Percentiles rank a stretch among this genome's conserved stretches.
Conservation (phyloP, 2,329 filamentous ascomycete species). For the Aspergillus carbonarius region DNA sequence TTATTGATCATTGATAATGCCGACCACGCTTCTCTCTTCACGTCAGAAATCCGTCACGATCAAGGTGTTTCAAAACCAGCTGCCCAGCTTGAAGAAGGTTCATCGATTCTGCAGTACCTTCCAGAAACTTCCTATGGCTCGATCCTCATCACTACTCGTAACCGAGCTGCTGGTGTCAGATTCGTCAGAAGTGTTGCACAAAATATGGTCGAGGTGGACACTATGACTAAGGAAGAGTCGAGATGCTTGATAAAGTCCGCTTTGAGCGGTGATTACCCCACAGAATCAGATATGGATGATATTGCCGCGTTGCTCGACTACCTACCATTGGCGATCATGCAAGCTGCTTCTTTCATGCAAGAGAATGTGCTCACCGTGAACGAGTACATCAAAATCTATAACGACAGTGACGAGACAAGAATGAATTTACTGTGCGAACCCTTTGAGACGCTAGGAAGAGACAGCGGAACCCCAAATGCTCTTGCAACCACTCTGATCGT, state of each 20-base stretch:
- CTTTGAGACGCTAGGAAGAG: conserved; percentile 13
- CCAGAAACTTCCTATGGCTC: conserved; percentile 5
- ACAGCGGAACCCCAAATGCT: conserved; percentile 11
- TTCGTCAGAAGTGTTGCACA: conserved; percentile 2
- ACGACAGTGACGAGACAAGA: conserved; percentile 13
- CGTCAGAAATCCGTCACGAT: background rate
- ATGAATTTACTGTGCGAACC: conserved; percentile 16
- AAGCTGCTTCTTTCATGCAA: conserved; percentile 15
- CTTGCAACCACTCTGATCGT: conserved; percentile 15
- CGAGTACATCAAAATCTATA: conserved; percentile 17
- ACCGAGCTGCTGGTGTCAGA: conserved; percentile 14
- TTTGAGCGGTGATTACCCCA: conserved; percentile 2
- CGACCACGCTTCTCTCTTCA: conserved; percentile 17
- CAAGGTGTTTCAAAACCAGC: background rate
- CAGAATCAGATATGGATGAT: conserved; percentile 10
- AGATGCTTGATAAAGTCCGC: conserved; percentile 10
- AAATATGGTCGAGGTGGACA: conserved; percentile 10
- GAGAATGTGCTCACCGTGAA: conserved; percentile 11
- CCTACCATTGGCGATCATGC: conserved; percentile 12
- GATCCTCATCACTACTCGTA: conserved; percentile 13
- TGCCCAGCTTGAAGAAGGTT: background rate
- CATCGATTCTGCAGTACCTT: conserved; percentile 8
- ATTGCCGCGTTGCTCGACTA: conserved; percentile 9
- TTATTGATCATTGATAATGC: conserved; percentile 21
- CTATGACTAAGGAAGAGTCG: conserved; percentile 12